phyloP scores from a whole-genome alignment of 106 monocot genomes.

The Vanilla planifolia region DNA sequence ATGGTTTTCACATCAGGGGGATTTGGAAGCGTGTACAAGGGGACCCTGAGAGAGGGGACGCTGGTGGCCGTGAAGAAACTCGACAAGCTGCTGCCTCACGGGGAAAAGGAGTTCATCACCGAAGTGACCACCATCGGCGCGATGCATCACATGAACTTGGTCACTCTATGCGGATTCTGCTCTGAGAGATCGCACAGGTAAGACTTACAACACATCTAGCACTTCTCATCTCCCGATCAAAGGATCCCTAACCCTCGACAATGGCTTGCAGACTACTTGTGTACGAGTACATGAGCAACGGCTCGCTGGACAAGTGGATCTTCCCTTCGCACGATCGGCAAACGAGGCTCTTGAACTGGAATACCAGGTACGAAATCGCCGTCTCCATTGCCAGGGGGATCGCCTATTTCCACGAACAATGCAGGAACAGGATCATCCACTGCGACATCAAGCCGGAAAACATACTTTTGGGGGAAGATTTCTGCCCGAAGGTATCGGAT shows the following conservation, averaged over 20 bases:
- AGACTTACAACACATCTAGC: not conserved
- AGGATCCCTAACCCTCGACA: not conserved
- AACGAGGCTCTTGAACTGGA: constrained; percentile 31
- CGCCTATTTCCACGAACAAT: constrained; percentile 63
- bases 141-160: constrained; percentile 70
- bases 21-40: constrained; percentile 43
- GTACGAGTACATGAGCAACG: constrained; percentile 65
- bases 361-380: constrained; percentile 32
- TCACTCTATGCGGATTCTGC: constrained; percentile 62
- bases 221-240: not conserved
- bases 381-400: constrained; percentile 46
- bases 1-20: constrained; percentile 16
- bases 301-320: constrained; percentile 48
- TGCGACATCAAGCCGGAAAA: constrained; percentile 81
- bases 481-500: constrained; percentile 51
- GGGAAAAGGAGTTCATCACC: constrained; percentile 48
- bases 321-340: constrained; percentile 15
- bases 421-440: constrained; percentile 58
- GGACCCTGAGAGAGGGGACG: constrained; percentile 29
- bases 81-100: constrained; percentile 30
- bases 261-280: constrained; percentile 30
- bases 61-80: constrained; percentile 57
- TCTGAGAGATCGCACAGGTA: constrained; percentile 40
- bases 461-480: constrained; percentile 40
- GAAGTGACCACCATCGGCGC: constrained; percentile 63